Percentiles rank a stretch among this genome's conserved stretches.
phyloP scores from a whole-genome alignment of 306 rosid species.

The Glycine latifolia region DNA sequence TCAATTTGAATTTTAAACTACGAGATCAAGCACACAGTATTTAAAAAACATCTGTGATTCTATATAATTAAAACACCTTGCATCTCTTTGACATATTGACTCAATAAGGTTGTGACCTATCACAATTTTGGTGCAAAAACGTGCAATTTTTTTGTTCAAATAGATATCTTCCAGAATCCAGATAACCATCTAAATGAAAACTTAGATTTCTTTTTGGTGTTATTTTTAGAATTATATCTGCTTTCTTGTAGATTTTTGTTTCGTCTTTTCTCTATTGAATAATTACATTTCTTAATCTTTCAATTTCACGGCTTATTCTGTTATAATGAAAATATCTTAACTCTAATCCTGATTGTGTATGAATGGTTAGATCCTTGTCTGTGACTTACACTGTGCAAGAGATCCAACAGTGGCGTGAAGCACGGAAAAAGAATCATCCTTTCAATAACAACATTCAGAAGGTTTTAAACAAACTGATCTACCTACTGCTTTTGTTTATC shows the following conservation, averaged over 20 bases:
- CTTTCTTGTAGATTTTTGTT: slow-evolving; percentile 9
- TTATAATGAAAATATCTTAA: background rate
- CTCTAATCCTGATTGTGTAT: slow-evolving; percentile 35
- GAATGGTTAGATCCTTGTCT: slow-evolving; percentile 56
- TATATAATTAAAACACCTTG: background rate
- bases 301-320: slow-evolving; percentile 18
- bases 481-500: slow-evolving; percentile 30
- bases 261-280: slow-evolving; percentile 21
- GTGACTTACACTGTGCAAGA: slow-evolving; percentile 74
- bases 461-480: slow-evolving; percentile 57
- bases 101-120: background rate
- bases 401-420: slow-evolving; percentile 87
- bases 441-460: slow-evolving; percentile 57
- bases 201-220: slow-evolving; percentile 24
- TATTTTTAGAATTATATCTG: background rate
- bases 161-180: background rate
- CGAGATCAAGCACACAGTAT: background rate
- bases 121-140: background rate
- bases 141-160: slow-evolving; percentile 6
- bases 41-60: background rate
- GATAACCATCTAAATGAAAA: slow-evolving; percentile 22
- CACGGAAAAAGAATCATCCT: slow-evolving; percentile 81
- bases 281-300: slow-evolving; percentile 8
- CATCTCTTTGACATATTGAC: background rate
- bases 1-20: background rate